Base-by-base conservation (phyloP, 257 asterid species). In the Solanum habrochaites region DNA sequence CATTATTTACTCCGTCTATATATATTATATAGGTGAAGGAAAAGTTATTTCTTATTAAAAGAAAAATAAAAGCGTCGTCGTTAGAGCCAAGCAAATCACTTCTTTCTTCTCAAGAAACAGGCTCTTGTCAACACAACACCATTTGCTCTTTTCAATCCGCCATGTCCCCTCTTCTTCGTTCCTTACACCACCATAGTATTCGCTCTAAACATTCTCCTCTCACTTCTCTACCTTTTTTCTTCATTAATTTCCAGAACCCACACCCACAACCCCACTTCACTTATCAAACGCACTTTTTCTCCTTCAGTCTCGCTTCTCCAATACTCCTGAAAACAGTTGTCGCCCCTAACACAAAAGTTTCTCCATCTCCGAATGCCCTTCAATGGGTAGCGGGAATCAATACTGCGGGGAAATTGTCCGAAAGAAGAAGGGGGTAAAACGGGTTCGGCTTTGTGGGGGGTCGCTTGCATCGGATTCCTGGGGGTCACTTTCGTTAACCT, bases 381-480 rank as follows among this genome's bases (percentile, higher is more conserved):
- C 93, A 94, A 80, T 96, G 99, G 99, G 98, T 92, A 93, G 74
- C 42, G 94, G 98, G 84, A 97, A 95, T 23, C 93, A 88, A 72
- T 92, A 86, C 35, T 97, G 98, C 86, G 98, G 98, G 49, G 94
- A n/a, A 95, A 88, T 91, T 97, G 91, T 90, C 96, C 20, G 96
- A n/a, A 93, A 86, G 81, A 85, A 72, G 97, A 96, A 86, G 91
- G 93, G 75, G 98, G 98, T 29, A n/a, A 94, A 89, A 83, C 95
- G 98, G 81, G 99, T 97, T 85, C 92, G 96, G 66, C 94, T 97
- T 11, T 97, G 99, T 78, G 99, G 99, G 47, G 99, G 99, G 99
- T 96, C 86, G 99, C 99, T 74, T 95, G 83, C 99, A 96, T 87
- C 97, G 99, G n/a, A 90, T 94, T 85, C 99, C 96, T 49, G 99